Conservation (phyloP, 345 rosid genomes). For the Excoecaria agallocha region DNA sequence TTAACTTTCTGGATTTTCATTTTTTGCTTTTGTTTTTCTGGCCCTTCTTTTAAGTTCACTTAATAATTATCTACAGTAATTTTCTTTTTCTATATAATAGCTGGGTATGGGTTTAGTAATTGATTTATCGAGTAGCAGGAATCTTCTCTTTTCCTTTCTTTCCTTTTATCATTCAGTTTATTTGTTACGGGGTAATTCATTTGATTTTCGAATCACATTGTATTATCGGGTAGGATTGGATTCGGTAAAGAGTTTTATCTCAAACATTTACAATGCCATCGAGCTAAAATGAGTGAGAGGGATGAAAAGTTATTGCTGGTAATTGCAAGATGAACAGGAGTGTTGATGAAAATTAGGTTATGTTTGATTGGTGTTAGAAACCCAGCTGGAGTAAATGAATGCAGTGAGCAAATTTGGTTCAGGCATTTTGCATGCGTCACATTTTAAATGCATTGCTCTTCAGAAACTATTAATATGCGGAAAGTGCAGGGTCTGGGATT, state of each 20-base stretch:
- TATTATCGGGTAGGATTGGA: neutral
- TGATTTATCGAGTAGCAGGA: neutral
- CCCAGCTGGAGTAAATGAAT: neutral
- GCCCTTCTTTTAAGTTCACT: neutral
- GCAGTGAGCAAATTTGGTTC: slow-evolving; percentile 1
- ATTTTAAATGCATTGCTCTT: slow-evolving; percentile 3
- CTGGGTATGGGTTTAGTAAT: neutral
- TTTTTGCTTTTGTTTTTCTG: neutral
- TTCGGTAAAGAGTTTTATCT: neutral
- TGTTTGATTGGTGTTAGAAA: neutral
- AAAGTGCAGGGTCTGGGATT: slow-evolving; percentile 25
- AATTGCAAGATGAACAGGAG: neutral
- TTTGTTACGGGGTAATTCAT: neutral
- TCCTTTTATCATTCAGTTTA: neutral
- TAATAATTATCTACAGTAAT: neutral
- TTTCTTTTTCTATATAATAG: neutral
- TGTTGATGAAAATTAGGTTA: neutral
- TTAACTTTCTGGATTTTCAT: neutral
- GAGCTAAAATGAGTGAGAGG: neutral
- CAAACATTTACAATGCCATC: neutral
- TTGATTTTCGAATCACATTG: neutral
- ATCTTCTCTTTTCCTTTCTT: neutral
- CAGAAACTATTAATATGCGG: neutral
- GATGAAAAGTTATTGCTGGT: neutral
- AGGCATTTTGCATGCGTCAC: neutral